Percentiles rank a stretch among this genome's conserved stretches.
phyloP scores from a whole-genome alignment of 768 basidiomycete species.

The Leccinellum rugosiceps region DNA sequence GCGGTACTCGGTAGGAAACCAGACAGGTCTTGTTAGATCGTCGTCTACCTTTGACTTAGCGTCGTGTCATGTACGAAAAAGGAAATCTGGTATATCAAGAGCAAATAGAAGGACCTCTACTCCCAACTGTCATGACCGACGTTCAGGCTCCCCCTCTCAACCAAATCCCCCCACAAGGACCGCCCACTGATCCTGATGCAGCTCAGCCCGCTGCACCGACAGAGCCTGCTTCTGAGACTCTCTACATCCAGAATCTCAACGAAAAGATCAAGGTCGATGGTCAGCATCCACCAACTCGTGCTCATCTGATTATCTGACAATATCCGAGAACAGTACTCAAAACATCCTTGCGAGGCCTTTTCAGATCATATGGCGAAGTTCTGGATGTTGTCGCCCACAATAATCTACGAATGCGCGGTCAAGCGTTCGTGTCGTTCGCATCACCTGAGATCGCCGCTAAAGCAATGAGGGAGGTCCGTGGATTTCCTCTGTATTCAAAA shows the following conservation, averaged over 20 bases:
- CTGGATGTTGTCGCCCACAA: constrained; percentile 93
- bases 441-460: constrained; percentile 78
- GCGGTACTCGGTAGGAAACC: too few relatives aligned
- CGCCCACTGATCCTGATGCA: constrained; percentile 17
- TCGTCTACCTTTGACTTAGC: too few relatives aligned
- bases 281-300: constrained; percentile 25
- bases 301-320: constrained; percentile 7
- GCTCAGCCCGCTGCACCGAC: constrained; percentile 28
- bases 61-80: constrained; percentile 10
- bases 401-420: constrained; percentile 96
- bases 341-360: constrained; percentile 79
- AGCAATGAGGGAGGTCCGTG: constrained; percentile 88
- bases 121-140: constrained; percentile 35
- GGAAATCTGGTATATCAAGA: constrained; percentile 5
- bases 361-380: constrained; percentile 91
- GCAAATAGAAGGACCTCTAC: neutral
- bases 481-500: constrained; percentile 94
- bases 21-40: too few relatives aligned
- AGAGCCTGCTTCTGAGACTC: constrained; percentile 70
- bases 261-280: constrained; percentile 87
- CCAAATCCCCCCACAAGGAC: constrained; percentile 26
- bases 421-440: constrained; percentile 94
- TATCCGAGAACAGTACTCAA: constrained; percentile 66
- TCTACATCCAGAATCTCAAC: constrained; percentile 96
- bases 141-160: constrained; percentile 31